Conservation (phyloP, 257 asterid genomes). For the Galeopsis tetrahit region DNA sequence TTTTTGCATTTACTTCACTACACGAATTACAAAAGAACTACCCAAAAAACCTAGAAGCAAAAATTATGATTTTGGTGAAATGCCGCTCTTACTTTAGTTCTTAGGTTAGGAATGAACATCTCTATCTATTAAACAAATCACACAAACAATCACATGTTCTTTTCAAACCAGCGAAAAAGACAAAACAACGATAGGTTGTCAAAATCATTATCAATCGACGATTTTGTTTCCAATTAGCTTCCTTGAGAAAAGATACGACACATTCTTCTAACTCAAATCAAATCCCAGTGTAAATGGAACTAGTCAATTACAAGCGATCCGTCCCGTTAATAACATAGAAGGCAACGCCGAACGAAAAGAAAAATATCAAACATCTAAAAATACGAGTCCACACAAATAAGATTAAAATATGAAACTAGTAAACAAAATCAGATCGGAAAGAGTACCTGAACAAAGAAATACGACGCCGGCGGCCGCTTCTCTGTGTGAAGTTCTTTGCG, state of each 20-base stretch:
- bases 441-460: slow-evolving; percentile 23
- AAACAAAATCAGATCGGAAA: background rate
- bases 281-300: background rate
- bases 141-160: background rate
- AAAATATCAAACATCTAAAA: background rate
- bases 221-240: background rate
- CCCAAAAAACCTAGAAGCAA: background rate
- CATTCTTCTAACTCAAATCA: background rate
- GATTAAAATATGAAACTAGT: background rate
- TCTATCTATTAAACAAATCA: background rate
- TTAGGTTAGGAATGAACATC: background rate
- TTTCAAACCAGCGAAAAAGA: background rate
- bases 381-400: background rate
- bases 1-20: background rate
- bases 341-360: background rate
- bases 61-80: too few species aligned
- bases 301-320: background rate
- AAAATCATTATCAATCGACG: background rate
- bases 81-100: too few species aligned
- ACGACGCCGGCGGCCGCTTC: slow-evolving; percentile 32
- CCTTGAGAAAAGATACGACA: background rate
- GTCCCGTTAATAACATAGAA: background rate
- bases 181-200: background rate
- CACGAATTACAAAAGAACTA: background rate
- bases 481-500: background rate